Evolutionary conservation across 768 basidiomycete genomes (phyloP).

Genomic region (Suillus paluster): DNA sequence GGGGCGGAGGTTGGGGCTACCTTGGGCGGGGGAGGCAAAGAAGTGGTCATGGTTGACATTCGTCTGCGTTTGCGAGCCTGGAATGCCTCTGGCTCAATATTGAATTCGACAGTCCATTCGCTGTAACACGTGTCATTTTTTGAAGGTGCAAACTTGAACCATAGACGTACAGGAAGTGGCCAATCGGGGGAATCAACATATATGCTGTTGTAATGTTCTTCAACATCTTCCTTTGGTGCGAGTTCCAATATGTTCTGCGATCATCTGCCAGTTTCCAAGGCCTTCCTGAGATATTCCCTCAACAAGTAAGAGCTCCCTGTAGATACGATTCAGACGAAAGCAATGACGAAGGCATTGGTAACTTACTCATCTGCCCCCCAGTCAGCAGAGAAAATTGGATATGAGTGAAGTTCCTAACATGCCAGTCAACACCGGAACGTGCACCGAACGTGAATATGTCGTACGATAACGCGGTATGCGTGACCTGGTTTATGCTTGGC

Average conservation of each 20-base stretch:
- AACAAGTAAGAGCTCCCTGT: conserved; percentile 85
- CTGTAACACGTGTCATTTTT: conserved; percentile 21
- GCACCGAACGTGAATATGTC: conserved; percentile 21
- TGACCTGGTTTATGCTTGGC: conserved; percentile 84
- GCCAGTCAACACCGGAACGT: conserved; percentile 8
- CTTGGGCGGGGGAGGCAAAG: conserved; percentile 61
- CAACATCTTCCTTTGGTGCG: conserved; percentile 92
- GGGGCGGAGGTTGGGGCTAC: conserved; percentile 87
- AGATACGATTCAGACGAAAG: conserved; percentile 3
- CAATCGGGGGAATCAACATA: conserved; percentile 81
- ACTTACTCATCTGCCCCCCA: conserved; percentile 98
- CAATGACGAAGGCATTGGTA: not conserved
- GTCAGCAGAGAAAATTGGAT: conserved; percentile 92
- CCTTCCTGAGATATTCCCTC: conserved; percentile 89
- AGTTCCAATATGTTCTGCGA: conserved; percentile 93
- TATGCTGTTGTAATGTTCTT: conserved; percentile 81
- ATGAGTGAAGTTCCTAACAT: conserved; percentile 89
- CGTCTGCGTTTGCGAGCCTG: conserved; percentile 88
- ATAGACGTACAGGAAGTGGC: conserved; percentile 74
- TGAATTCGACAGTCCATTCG: conserved; percentile 61
- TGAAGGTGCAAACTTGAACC: conserved; percentile 11
- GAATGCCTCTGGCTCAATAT: conserved; percentile 80
- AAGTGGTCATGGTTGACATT: conserved; percentile 78
- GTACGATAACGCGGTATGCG: conserved; percentile 89
- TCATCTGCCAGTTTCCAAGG: conserved; percentile 95